Percentiles rank a stretch among this genome's conserved stretches.
Evolutionary conservation across 345 rosid genomes (phyloP).

Genomic region (Bruguiera gymnorhiza): DNA sequence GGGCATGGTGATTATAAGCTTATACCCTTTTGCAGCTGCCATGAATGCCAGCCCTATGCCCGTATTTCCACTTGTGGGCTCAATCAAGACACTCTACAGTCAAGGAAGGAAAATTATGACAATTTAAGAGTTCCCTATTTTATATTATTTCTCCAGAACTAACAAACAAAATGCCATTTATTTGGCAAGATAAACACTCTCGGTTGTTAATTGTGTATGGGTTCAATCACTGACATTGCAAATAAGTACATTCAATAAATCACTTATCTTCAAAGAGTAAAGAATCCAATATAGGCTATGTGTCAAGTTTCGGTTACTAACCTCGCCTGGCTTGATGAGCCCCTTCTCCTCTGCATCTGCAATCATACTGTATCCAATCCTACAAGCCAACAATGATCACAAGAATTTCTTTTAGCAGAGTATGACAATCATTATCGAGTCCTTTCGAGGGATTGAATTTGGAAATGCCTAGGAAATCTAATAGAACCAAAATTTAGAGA

Average conservation of each 20-base stretch:
- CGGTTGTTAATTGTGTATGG: too few species aligned
- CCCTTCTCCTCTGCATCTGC: slow-evolving; percentile 75
- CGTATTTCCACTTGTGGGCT: slow-evolving; percentile 73
- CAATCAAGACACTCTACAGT: slow-evolving; percentile 63
- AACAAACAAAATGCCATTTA: background rate
- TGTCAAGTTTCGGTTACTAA: slow-evolving; percentile 28
- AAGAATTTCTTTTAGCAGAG: too few species aligned
- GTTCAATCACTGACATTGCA: too few species aligned
- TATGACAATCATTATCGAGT: background rate
- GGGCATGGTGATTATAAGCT: slow-evolving; percentile 70
- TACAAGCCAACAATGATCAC: slow-evolving; percentile 15
- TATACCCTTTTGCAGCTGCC: slow-evolving; percentile 76
- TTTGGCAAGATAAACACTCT: too few species aligned
- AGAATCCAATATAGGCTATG: too few species aligned
- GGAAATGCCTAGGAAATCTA: background rate
- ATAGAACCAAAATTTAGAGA: background rate
- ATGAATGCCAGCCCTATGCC: slow-evolving; percentile 73
- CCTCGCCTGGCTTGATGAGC: slow-evolving; percentile 61
- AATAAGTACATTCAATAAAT: too few species aligned
- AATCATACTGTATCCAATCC: slow-evolving; percentile 80
- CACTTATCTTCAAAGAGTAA: too few species aligned
- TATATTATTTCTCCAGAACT: background rate
- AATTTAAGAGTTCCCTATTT: slow-evolving; percentile 9
- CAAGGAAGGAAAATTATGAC: slow-evolving; percentile 7
- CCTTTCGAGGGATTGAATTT: background rate